phyloP scores from a whole-genome alignment of 2,329 filamentous ascomycete genomes.

The Catunica adiposa region DNA sequence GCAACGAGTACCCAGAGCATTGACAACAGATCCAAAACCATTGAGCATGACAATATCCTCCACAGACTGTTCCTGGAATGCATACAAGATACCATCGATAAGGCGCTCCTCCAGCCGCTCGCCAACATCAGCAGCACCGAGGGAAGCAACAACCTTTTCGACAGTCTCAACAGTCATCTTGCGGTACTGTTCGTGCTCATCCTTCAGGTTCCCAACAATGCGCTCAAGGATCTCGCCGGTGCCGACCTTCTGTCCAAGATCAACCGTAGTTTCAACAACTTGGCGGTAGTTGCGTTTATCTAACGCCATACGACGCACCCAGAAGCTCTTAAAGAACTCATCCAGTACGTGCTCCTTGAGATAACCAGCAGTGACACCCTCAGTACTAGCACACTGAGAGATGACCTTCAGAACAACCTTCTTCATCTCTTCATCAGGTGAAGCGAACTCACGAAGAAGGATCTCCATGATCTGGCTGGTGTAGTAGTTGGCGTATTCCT shows the following conservation, averaged over 20 bases:
- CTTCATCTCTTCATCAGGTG: slow-evolving; percentile 98
- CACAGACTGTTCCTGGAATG: slow-evolving; percentile 95
- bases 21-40: slow-evolving; percentile 94
- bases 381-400: slow-evolving; percentile 84
- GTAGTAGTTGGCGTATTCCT: slow-evolving; percentile 98
- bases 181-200: slow-evolving; percentile 92
- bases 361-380: slow-evolving; percentile 87
- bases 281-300: slow-evolving; percentile 97
- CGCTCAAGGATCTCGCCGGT: slow-evolving; percentile 87
- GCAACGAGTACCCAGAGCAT: slow-evolving; percentile 80
- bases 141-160: slow-evolving; percentile 84
- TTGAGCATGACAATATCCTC: slow-evolving; percentile 95
- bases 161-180: slow-evolving; percentile 99
- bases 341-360: slow-evolving; percentile 87
- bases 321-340: slow-evolving; percentile 98
- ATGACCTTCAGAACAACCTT: slow-evolving; percentile 97
- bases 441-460: slow-evolving; percentile 83
- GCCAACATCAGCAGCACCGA: slow-evolving; percentile 86
- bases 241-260: slow-evolving; percentile 94
- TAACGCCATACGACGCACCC: slow-evolving; percentile 90
- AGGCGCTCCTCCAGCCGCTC: slow-evolving; percentile 84
- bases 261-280: slow-evolving; percentile 94
- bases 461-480: slow-evolving; percentile 99
- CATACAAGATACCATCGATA: slow-evolving; percentile 85
- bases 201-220: slow-evolving; percentile 89